Base-by-base conservation (phyloP, 2,329 filamentous ascomycete species). In the Colletotrichum sp. region DNA sequence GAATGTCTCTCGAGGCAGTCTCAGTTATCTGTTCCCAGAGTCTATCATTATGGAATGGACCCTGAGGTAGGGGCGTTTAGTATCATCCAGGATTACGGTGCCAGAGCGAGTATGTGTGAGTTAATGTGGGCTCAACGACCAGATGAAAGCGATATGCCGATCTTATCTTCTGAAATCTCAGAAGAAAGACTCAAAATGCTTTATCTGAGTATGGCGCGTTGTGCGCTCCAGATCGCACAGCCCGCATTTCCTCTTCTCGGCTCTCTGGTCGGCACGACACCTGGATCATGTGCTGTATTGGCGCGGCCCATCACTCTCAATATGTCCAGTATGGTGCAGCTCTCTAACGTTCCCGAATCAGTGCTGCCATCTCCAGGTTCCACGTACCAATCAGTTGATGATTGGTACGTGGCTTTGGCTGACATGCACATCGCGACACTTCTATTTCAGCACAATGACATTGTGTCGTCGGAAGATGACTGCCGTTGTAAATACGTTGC, bases 221-320 rank as follows among this genome's bases (percentile, higher is more conserved):
- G 85, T 62, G 26, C 87, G 34, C 79, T 88, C 6, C 81, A 87
- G 67, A 80, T 88, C 4, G 83, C 80, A 10, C 78, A n/a, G 6
- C 77, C 79, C 2, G 81, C 78, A 1, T 83, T 87, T 34, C 52
- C 80, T 36, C 77, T 79, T 52, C 87, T 88, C n/a, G 85, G 86
- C 6, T 83, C 81, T 21, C 78, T 87, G 2, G 55, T 71, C 55
- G 73, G 83, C 65, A 63, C 76, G 1, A 75, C 78, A 8, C 73
- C 80, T 18, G 78, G 79, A 39, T 77, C 39, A 13, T 82, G 80
- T 80, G 79, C 83, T 15, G 57, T 71, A 4, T 6, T 15, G 1
- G 68, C 34, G 10, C 21, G 68, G n/a, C 68, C 84, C 18, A 74
- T 88, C 8, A 84, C 83, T 2, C 76, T 82, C 5, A 84, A 85